phyloP scores from a whole-genome alignment of 1,284 basidiomycete genomes.

The Violaceomyces palustris region DNA sequence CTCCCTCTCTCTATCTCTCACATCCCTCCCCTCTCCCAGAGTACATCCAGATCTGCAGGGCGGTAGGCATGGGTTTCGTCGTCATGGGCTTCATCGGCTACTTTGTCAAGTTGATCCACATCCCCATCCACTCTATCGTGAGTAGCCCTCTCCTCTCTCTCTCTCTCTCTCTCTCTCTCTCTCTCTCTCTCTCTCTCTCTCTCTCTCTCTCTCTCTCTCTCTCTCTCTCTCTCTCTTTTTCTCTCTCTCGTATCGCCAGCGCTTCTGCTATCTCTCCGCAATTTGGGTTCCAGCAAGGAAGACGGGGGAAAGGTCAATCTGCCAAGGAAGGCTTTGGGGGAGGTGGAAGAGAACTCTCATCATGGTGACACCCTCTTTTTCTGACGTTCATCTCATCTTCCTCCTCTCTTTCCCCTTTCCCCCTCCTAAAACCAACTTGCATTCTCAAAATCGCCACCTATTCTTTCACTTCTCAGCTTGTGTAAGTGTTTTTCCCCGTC shows the following conservation, averaged over 20 bases:
- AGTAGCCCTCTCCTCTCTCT: conserved; percentile 8
- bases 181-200: not conserved
- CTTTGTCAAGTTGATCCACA: conserved; percentile 53
- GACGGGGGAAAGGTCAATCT: no score
- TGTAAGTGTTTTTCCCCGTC: no score
- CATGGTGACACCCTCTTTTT: no score
- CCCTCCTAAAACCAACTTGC: not conserved
- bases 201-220: not conserved
- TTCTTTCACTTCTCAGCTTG: conserved; percentile 5
- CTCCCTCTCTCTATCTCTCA: not conserved
- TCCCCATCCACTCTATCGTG: conserved; percentile 52
- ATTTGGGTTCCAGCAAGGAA: no score
- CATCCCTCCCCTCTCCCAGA: conserved; percentile 17
- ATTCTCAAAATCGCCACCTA: not conserved
- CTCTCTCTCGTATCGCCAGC: not conserved
- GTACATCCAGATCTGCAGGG: conserved; percentile 52
- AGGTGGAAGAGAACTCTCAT: no score
- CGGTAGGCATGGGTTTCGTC: conserved; percentile 50
- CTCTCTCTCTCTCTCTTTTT: not conserved
- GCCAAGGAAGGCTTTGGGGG: no score
- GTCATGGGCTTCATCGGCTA: conserved; percentile 53
- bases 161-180: not conserved
- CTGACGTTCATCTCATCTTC: no score
- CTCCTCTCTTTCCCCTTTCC: not conserved
- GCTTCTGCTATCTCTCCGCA: not conserved